Evolutionary conservation across 495 filamentous ascomycete genomes (phyloP).

Genomic region (Chaetomidium leptoderma): DNA sequence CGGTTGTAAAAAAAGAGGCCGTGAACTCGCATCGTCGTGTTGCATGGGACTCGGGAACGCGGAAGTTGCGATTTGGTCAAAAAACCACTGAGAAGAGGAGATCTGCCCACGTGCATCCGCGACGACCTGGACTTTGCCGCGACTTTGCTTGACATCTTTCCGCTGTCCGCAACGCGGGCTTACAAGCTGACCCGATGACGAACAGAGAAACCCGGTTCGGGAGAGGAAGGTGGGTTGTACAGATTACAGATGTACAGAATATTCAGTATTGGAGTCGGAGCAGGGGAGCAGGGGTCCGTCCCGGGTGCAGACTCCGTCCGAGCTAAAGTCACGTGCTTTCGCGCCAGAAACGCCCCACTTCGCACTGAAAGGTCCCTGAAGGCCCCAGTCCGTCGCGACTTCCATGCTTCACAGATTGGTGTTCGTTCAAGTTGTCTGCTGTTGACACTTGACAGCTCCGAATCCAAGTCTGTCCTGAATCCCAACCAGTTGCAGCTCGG

Average conservation of each 20-base stretch:
- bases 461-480: too few species aligned
- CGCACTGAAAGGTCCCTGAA: neutral
- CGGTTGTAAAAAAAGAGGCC: too few species aligned
- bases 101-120: neutral
- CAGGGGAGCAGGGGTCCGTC: too few species aligned
- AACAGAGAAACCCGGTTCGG: neutral
- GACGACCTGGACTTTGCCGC: neutral
- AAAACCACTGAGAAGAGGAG: neutral
- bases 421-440: neutral
- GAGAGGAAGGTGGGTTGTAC: neutral
- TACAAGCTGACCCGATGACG: slow-evolving; percentile 1
- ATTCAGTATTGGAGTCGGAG: too few species aligned
- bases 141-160: too few species aligned
- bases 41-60: neutral
- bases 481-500: neutral
- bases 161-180: neutral
- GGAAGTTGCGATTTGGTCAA: neutral
- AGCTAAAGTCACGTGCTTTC: slow-evolving; percentile 3
- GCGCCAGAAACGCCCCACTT: neutral
- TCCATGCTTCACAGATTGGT: neutral
- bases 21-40: too few species aligned
- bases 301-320: too few species aligned
- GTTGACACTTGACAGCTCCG: neutral
- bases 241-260: too few species aligned
- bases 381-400: neutral